Conservation (phyloP, 768 basidiomycete genomes). For the Suillus discolor region DNA sequence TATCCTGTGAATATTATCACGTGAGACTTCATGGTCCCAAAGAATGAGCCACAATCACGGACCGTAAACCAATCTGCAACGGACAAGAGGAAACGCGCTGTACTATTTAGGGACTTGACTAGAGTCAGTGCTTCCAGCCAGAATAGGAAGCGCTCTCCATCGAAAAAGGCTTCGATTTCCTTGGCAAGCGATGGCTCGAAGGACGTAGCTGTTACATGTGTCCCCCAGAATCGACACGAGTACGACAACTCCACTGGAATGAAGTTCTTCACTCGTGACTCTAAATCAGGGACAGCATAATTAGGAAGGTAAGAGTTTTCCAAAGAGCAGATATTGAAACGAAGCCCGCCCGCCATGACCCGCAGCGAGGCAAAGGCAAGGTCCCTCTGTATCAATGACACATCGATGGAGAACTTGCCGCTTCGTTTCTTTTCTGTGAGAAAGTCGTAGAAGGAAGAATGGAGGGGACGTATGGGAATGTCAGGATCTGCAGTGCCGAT, state of each 20-base stretch:
- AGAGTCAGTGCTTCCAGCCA: conserved; percentile 13
- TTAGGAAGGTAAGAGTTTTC: conserved; percentile 33
- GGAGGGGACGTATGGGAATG: conserved; percentile 21
- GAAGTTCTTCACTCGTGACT: neutral
- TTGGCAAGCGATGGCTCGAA: neutral
- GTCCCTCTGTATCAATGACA: conserved; percentile 13
- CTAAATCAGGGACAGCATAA: conserved; percentile 19
- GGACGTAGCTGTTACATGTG: conserved; percentile 9
- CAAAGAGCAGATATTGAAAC: conserved; percentile 40
- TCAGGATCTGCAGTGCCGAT: conserved; percentile 8
- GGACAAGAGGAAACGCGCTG: neutral
- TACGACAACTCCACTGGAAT: conserved; percentile 14
- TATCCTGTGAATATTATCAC: neutral
- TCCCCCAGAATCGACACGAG: conserved; percentile 17
- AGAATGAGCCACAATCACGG: neutral
- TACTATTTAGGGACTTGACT: neutral
- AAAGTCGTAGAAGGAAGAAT: conserved; percentile 23
- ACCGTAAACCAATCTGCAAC: conserved; percentile 3
- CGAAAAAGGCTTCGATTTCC: conserved; percentile 9
- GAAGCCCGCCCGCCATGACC: conserved; percentile 30
- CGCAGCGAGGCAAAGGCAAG: conserved; percentile 27
- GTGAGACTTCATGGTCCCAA: neutral
- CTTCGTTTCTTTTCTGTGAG: neutral
- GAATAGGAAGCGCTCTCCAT: conserved; percentile 10
- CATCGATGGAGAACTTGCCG: conserved; percentile 3